These are phyloP conservation scores for Blastobotrys serpentis DNA, from an alignment of 1,139 yeast species.

Conservation along the genomic window DNA sequence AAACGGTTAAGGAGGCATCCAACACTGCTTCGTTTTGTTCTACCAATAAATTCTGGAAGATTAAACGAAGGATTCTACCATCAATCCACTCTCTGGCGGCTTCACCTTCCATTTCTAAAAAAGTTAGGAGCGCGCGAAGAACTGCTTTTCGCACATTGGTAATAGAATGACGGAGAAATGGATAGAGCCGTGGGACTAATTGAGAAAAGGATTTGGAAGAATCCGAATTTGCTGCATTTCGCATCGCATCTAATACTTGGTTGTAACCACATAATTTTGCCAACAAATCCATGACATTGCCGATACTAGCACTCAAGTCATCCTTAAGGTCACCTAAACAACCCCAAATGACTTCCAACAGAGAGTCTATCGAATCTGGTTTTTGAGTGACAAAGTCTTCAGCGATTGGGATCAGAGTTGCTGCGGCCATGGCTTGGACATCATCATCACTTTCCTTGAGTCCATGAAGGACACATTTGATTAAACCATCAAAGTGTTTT, in stretches of 20 bases:
- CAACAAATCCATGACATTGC: slow-evolving; percentile 91
- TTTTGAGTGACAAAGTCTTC: slow-evolving; percentile 72
- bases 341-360: slow-evolving; percentile 82
- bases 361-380: slow-evolving; percentile 57
- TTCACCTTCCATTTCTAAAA: slow-evolving; percentile 60
- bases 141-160: slow-evolving; percentile 90
- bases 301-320: slow-evolving; percentile 91
- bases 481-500: slow-evolving; percentile 58
- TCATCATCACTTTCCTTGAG: slow-evolving; percentile 86
- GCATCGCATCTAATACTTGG: slow-evolving; percentile 65
- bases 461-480: slow-evolving; percentile 85
- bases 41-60: slow-evolving; percentile 82
- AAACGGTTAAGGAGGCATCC: slow-evolving; percentile 61
- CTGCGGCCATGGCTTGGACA: slow-evolving; percentile 95
- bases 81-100: slow-evolving; percentile 68
- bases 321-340: slow-evolving; percentile 82
- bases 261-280: slow-evolving; percentile 84
- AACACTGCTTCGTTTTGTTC: slow-evolving; percentile 83
- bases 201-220: slow-evolving; percentile 60
- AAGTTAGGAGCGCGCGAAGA: slow-evolving; percentile 73
- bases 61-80: slow-evolving; percentile 64
- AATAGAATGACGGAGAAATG: slow-evolving; percentile 91
- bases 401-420: slow-evolving; percentile 88
- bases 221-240: slow-evolving; percentile 49
- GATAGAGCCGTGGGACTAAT: slow-evolving; percentile 87